phyloP scores from a whole-genome alignment of 495 filamentous ascomycete genomes.

The Aspergillus diversus region DNA sequence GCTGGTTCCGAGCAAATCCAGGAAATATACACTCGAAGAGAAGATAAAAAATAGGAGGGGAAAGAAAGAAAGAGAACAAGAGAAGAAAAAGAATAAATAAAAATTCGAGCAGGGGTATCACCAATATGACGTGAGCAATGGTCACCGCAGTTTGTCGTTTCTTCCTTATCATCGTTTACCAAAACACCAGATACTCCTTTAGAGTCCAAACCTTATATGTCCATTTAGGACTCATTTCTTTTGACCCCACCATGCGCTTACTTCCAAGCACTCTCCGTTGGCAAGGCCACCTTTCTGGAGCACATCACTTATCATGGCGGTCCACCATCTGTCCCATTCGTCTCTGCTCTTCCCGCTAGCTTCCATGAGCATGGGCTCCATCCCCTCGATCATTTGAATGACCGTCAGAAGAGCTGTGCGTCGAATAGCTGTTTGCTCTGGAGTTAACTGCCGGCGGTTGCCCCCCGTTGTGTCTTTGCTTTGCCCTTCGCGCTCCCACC shows the following conservation, averaged over 20 bases:
- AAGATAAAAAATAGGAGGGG: slow-evolving; percentile 4
- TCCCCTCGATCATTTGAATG: slow-evolving; percentile 83
- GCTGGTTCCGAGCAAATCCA: slow-evolving; percentile 16
- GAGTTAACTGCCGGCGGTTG: slow-evolving; percentile 56
- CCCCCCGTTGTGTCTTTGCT: slow-evolving; percentile 44
- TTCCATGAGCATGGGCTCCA: slow-evolving; percentile 83
- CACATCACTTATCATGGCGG: slow-evolving; percentile 82
- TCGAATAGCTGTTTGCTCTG: slow-evolving; percentile 74
- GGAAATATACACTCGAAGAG: slow-evolving; percentile 34
- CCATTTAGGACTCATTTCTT: slow-evolving; percentile 53
- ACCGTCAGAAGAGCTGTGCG: slow-evolving; percentile 78
- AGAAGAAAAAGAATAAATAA: slow-evolving; percentile 26
- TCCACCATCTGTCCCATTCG: slow-evolving; percentile 91
- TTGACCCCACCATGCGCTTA: slow-evolving; percentile 92
- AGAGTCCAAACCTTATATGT: slow-evolving; percentile 22
- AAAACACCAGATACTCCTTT: slow-evolving; percentile 24
- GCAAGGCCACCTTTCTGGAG: slow-evolving; percentile 76
- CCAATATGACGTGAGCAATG: slow-evolving; percentile 49
- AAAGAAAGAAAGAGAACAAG: slow-evolving; percentile 17
- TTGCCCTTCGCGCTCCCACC: slow-evolving; percentile 78
- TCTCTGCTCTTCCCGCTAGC: slow-evolving; percentile 82
- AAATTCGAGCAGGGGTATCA: slow-evolving; percentile 43
- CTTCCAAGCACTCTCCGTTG: slow-evolving; percentile 88
- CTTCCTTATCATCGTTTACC: slow-evolving; percentile 24
- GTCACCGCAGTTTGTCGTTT: slow-evolving; percentile 33